These are phyloP conservation scores for Pugionium cornutum DNA, from an alignment of 345 rosid genomes.

Conservation along the genomic window DNA sequence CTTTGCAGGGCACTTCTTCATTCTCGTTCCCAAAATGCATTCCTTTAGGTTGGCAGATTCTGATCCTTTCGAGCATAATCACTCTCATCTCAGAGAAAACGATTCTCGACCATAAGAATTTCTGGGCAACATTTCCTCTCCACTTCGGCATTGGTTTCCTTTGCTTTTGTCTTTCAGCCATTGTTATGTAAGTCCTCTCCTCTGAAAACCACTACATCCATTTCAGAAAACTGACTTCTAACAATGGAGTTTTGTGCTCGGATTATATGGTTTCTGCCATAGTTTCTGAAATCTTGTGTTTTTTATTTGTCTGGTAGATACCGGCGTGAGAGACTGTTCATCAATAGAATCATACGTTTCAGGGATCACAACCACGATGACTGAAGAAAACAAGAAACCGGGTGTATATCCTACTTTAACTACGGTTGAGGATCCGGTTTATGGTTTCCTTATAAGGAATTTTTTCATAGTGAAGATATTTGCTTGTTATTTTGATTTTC, in stretches of 20 bases:
- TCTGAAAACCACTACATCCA: background rate
- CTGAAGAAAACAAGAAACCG: slow-evolving; percentile 33
- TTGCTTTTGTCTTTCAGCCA: slow-evolving; percentile 53
- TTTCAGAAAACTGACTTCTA: background rate
- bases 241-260: no score
- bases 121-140: slow-evolving; percentile 54
- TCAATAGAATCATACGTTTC: slow-evolving; percentile 62
- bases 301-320: slow-evolving; percentile 47
- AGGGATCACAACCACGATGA: slow-evolving; percentile 55
- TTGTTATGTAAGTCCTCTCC: slow-evolving; percentile 57
- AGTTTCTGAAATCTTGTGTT: background rate
- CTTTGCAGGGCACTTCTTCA: slow-evolving; percentile 51
- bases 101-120: slow-evolving; percentile 54
- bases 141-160: slow-evolving; percentile 53
- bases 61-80: slow-evolving; percentile 55
- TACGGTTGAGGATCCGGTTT: no score
- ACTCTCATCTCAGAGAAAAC: slow-evolving; percentile 62
- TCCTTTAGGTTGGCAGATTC: slow-evolving; percentile 73
- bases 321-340: slow-evolving; percentile 61
- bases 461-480: no score
- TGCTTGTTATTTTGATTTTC: no score
- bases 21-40: slow-evolving; percentile 66
- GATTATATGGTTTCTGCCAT: background rate
- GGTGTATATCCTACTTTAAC: no score
- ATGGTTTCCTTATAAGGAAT: no score